Percentiles rank a stretch among this genome's conserved stretches.
These are phyloP conservation scores for Aethionema arabicum DNA, from an alignment of 345 rosid species.

Conservation along the genomic window DNA sequence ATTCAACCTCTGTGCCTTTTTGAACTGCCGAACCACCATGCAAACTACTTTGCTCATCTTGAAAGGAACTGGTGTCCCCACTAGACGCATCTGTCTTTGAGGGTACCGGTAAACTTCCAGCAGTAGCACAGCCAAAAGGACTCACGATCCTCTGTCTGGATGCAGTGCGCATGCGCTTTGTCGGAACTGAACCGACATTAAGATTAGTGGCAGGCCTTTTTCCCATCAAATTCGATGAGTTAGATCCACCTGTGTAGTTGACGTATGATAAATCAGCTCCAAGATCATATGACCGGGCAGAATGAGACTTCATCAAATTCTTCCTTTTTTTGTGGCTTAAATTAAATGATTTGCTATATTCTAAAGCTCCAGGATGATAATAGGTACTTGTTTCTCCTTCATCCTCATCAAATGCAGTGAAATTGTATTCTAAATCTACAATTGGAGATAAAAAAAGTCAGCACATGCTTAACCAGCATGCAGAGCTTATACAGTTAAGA, in stretches of 20 bases:
- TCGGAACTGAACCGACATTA: conserved; percentile 68
- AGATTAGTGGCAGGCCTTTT: conserved; percentile 70
- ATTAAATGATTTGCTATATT: conserved; percentile 55
- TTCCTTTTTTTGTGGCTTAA: conserved; percentile 63
- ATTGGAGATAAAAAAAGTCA: conserved; percentile 33
- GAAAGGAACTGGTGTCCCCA: conserved; percentile 94
- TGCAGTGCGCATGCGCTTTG: conserved; percentile 89
- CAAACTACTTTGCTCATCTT: conserved; percentile 88
- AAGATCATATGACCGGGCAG: conserved; percentile 59
- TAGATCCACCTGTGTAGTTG: conserved; percentile 46
- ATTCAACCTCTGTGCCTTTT: conserved; percentile 82
- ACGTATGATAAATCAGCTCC: conserved; percentile 60
- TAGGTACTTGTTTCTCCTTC: conserved; percentile 81
- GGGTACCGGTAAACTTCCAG: conserved; percentile 51
- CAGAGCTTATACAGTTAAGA: conserved; percentile 25
- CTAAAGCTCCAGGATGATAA: conserved; percentile 65
- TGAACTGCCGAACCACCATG: conserved; percentile 69
- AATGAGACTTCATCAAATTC: conserved; percentile 48
- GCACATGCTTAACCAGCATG: conserved; percentile 25
- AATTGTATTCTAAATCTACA: conserved; percentile 64
- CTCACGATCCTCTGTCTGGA: conserved; percentile 71
- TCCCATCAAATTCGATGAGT: conserved; percentile 51
- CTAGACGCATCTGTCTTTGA: conserved; percentile 87
- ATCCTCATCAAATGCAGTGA: conserved; percentile 66
- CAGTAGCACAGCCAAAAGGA: conserved; percentile 60